Evolutionary conservation across 2,329 filamentous ascomycete genomes (phyloP), one percentile per base, ranked within the genome.

Genomic region (Stagonosporopsis vannaccii): DNA sequence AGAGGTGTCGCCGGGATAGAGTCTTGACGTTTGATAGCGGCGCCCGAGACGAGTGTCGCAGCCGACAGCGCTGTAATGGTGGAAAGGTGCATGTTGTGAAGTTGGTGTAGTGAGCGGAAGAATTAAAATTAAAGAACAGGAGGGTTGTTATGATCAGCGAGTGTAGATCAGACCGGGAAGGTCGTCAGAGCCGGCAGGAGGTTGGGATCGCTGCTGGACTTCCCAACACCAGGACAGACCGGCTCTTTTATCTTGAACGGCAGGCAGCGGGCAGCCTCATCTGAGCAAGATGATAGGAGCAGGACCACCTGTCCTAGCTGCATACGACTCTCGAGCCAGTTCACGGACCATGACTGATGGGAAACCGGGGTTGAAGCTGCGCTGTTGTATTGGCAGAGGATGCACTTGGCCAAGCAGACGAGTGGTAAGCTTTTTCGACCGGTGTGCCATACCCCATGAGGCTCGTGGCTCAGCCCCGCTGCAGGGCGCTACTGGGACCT

Each of bases 141-240:
- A 36, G 23, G 20, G 28, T 26, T 42, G 37, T 48, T 33, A 26
- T 26, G 47, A 43, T 51, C 43, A 56, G 47, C 53, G 53, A 56
- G 53, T 51, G 53, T 56, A 32, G 32, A 37, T 51, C 40, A 12
- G 30, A 51, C 26, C 41, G 42, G 23, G 39, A 25, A 43, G 41
- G 41, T 43, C 41, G 15, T 42, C 40, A 51, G 37, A 25, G 48
- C 32, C 20, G 47, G 47, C 53, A 56, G 53, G 48, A 56, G 28
- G 43, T 56, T 33, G 42, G 28, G 48, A 51, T 51, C 53, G 53
- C 53, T 56, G 53, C 53, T 56, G 32, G 13, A 47, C 37, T 43
- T 47, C 43, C 43, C 20, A 33, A 47, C 37, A 47, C n/a, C 42
- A 35, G 50, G 55, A 47, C 44, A 41, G 43, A 43, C 17, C 50